Conservation (phyloP, 1,284 basidiomycete genomes). For the Meripilus lineatus region DNA sequence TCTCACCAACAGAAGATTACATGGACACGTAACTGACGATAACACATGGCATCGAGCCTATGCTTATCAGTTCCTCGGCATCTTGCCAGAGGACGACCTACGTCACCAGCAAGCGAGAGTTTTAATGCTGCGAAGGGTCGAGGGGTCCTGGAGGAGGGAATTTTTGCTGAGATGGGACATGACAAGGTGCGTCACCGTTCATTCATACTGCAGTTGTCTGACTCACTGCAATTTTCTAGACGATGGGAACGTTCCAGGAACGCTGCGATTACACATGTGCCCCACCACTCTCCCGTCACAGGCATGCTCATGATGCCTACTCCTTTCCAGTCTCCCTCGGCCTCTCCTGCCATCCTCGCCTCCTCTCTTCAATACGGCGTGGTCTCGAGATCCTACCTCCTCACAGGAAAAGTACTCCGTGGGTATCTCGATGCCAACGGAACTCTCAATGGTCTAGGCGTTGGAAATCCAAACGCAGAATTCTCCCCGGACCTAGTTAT, state of each 20-base stretch:
- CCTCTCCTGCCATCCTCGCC: conserved; percentile 42
- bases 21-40: conserved; percentile 70
- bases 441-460: conserved; percentile 50
- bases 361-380: conserved; percentile 69
- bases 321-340: conserved; percentile 22
- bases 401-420: conserved; percentile 65
- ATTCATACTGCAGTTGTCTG: not conserved
- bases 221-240: conserved; percentile 32
- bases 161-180: conserved; percentile 52
- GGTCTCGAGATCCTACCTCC: conserved; percentile 69
- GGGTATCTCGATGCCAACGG: conserved; percentile 73
- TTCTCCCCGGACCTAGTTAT: conserved; percentile 65
- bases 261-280: conserved; percentile 55
- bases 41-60: conserved; percentile 85
- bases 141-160: conserved; percentile 65
- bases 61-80: conserved; percentile 61
- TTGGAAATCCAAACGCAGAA: conserved; percentile 76
- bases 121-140: conserved; percentile 52
- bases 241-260: conserved; percentile 70
- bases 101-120: conserved; percentile 19
- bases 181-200: conserved; percentile 39
- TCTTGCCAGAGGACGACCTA: conserved; percentile 56
- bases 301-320: conserved; percentile 52
- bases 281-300: conserved; percentile 51
- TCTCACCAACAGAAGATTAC: conserved; percentile 50